Conservation (phyloP, 1,284 basidiomycete genomes). For the Naganishia sp. region DNA sequence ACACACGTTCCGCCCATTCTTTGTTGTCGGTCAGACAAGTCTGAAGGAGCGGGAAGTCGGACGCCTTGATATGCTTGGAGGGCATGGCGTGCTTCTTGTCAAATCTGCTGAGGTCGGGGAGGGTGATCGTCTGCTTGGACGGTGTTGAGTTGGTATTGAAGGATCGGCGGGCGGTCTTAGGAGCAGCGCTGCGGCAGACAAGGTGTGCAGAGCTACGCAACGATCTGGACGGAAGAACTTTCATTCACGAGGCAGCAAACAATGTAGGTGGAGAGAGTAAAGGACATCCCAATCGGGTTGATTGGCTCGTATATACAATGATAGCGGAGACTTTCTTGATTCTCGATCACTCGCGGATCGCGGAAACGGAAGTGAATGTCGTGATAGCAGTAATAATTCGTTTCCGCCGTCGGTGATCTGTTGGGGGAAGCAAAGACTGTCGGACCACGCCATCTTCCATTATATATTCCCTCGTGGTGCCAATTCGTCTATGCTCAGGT, state of each 20-base stretch:
- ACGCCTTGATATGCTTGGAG: constrained; percentile 26
- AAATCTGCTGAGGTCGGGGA: constrained; percentile 25
- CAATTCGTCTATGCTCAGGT: too few relatives aligned
- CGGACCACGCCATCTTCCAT: too few relatives aligned
- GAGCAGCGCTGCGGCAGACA: neutral
- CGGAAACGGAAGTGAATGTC: constrained; percentile 12
- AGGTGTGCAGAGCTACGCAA: constrained; percentile 16
- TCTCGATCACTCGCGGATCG: constrained; percentile 19
- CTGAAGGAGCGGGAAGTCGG: constrained; percentile 36
- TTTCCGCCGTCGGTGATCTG: too few relatives aligned
- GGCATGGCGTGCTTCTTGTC: constrained; percentile 15
- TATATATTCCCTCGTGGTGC: too few relatives aligned
- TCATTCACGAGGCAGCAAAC: constrained; percentile 1
- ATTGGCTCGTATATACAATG: neutral
- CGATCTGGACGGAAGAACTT: constrained; percentile 8
- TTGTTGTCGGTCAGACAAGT: constrained; percentile 44
- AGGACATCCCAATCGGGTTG: neutral
- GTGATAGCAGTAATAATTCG: too few relatives aligned
- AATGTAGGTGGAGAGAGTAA: neutral
- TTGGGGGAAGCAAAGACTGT: too few relatives aligned
- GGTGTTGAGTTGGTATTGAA: neutral
- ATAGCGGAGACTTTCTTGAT: constrained; percentile 16
- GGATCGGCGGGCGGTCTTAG: neutral
- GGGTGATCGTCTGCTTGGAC: neutral
- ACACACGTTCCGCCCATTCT: constrained; percentile 42